phyloP scores from a whole-genome alignment of 176 grass and related monocot genomes.

The Bonia amplexicaulis region DNA sequence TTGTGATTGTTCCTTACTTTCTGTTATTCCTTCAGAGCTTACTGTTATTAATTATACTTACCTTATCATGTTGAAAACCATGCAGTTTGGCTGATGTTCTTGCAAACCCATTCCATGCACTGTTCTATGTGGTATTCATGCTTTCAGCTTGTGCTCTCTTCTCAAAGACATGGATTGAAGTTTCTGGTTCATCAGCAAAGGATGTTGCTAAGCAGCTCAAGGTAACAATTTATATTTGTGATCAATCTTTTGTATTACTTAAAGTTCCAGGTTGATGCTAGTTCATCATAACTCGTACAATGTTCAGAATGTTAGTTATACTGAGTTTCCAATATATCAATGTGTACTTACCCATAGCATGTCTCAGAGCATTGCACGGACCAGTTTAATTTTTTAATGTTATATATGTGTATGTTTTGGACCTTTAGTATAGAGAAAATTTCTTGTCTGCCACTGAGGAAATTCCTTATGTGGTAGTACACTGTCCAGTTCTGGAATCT shows the following conservation, averaged over 20 bases:
- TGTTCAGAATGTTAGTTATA: not conserved
- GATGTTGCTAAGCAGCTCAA: constrained; percentile 74
- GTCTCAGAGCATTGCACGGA: not conserved
- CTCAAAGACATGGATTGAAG: constrained; percentile 66
- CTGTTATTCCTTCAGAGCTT: not conserved
- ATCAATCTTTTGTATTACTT: not conserved
- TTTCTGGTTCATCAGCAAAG: constrained; percentile 80
- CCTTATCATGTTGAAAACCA: constrained; percentile 9
- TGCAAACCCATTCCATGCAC: constrained; percentile 53
- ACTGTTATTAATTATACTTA: constrained; percentile 17
- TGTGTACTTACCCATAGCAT: not conserved
- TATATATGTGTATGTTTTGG: not conserved
- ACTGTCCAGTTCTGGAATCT: not conserved
- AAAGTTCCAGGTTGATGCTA: not conserved
- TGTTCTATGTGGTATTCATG: constrained; percentile 61
- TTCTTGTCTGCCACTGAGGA: no score
- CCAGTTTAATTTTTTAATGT: not conserved
- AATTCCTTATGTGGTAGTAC: not conserved
- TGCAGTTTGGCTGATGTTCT: constrained; percentile 58
- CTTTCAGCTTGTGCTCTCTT: constrained; percentile 56
- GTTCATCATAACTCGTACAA: not conserved
- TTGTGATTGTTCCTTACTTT: not conserved
- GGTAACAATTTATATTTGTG: constrained; percentile 37
- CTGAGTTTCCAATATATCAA: not conserved
- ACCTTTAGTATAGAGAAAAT: not conserved